phyloP scores from a whole-genome alignment of 352 stramenopile genomes.

The Blastocystis sp. region DNA sequence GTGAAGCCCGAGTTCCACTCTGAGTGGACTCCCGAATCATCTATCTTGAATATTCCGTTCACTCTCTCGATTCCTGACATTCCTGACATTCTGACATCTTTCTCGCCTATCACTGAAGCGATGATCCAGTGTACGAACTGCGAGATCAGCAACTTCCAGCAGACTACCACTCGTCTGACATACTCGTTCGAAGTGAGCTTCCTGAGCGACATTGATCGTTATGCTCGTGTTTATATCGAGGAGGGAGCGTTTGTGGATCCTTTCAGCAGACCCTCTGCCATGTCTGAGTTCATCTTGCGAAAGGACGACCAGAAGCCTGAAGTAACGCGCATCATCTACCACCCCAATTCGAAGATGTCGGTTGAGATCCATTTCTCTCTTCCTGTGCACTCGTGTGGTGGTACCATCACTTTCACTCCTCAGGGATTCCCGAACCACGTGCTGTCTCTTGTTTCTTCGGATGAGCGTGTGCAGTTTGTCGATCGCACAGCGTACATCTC shows the following conservation, averaged over 20 bases:
- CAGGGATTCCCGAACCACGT: background rate
- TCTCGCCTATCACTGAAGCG: background rate
- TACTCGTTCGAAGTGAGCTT: conserved; percentile 44
- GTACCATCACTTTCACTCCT: background rate
- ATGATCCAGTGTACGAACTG: conserved; percentile 36
- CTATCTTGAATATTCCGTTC: background rate
- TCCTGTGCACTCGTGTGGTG: conserved; percentile 11
- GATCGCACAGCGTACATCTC: background rate
- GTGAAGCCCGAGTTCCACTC: background rate
- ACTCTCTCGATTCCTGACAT: background rate
- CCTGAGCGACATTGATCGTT: background rate
- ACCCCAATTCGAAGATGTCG: background rate
- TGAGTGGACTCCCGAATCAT: background rate
- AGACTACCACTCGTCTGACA: background rate
- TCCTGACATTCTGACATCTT: background rate
- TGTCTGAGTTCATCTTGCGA: background rate
- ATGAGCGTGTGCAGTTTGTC: background rate
- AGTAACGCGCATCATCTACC: background rate
- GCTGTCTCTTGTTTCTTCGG: background rate
- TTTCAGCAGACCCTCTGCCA: background rate
- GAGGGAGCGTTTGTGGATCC: background rate
- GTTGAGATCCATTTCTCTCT: conserved; percentile 1
- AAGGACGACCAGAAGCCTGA: background rate
- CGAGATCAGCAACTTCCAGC: background rate
- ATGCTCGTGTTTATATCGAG: background rate